A percentile compares a stretch with the other conserved stretches of the same genome.
phyloP scores from a whole-genome alignment of 164 flowering plant species.

The Macadamia tetraphylla region DNA sequence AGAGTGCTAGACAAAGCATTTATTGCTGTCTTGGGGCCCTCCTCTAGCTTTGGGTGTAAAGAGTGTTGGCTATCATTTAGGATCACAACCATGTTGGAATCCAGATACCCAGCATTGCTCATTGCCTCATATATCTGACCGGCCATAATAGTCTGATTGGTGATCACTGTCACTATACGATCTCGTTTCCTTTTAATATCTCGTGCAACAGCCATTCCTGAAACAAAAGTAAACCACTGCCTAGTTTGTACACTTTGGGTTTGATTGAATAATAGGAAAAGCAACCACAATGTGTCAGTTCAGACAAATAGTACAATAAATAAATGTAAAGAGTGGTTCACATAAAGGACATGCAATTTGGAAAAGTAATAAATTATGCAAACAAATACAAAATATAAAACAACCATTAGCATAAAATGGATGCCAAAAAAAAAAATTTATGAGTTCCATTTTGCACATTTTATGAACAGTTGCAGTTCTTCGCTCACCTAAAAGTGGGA shows the following conservation, averaged over 20 bases:
- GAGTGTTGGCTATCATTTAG: constrained; percentile 83
- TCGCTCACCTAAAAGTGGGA: neutral
- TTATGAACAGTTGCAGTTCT: too few relatives aligned
- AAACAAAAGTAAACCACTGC: neutral
- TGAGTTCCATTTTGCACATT: too few relatives aligned
- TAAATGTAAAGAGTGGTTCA: too few relatives aligned
- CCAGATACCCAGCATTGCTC: constrained; percentile 90
- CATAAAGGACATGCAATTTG: too few relatives aligned
- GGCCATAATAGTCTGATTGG: constrained; percentile 73
- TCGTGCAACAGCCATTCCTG: constrained; percentile 91
- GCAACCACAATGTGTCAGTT: too few relatives aligned
- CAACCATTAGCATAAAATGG: neutral
- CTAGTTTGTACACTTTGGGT: neutral
- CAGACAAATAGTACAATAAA: too few relatives aligned
- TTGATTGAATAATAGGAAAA: too few relatives aligned
- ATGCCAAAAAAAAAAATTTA: neutral
- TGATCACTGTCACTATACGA: constrained; percentile 68
- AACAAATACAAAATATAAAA: neutral
- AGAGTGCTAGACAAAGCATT: constrained; percentile 72
- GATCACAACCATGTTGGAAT: constrained; percentile 85
- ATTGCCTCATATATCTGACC: constrained; percentile 94
- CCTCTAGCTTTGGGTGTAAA: constrained; percentile 69
- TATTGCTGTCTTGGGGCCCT: constrained; percentile 59
- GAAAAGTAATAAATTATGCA: too few relatives aligned
- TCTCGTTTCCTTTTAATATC: constrained; percentile 79